Evolutionary conservation across 1,284 basidiomycete species (phyloP).

Genomic region (Psilocybe mexicana): DNA sequence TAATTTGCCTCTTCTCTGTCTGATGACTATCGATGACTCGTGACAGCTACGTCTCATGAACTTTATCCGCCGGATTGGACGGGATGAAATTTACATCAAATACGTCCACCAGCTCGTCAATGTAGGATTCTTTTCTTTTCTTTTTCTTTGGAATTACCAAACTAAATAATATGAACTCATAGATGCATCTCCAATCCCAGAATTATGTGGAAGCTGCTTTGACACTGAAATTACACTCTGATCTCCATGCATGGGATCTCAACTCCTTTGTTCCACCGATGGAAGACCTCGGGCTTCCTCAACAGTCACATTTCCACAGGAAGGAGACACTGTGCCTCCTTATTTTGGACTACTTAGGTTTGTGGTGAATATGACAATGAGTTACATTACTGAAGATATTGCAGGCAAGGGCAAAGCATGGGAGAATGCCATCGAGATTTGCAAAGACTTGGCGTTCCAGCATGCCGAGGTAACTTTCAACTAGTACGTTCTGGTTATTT

Average conservation of each 20-base stretch:
- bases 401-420: slow-evolving; percentile 93
- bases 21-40: neutral
- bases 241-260: slow-evolving; percentile 89
- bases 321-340: slow-evolving; percentile 89
- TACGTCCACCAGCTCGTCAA: slow-evolving; percentile 94
- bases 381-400: neutral
- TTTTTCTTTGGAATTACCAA: too few species aligned
- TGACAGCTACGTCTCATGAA: slow-evolving; percentile 84
- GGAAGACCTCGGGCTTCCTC: slow-evolving; percentile 84
- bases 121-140: slow-evolving; percentile 42
- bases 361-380: slow-evolving; percentile 15
- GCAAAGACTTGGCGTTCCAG: slow-evolving; percentile 85
- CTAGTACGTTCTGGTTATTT: slow-evolving; percentile 58
- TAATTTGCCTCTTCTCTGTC: slow-evolving; percentile 1
- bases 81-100: slow-evolving; percentile 90
- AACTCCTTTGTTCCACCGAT: slow-evolving; percentile 81
- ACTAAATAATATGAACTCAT: neutral
- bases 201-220: slow-evolving; percentile 93
- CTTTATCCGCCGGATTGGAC: slow-evolving; percentile 84
- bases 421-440: slow-evolving; percentile 92
- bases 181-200: slow-evolving; percentile 85
- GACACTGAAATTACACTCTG: slow-evolving; percentile 91
- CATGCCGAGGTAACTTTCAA: slow-evolving; percentile 88
- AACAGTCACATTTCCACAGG: slow-evolving; percentile 91
- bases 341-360: slow-evolving; percentile 86